A percentile compares a stretch with the other conserved stretches of the same genome.
Evolutionary conservation across 306 rosid species (phyloP).

Genomic region (Casuarina glauca): DNA sequence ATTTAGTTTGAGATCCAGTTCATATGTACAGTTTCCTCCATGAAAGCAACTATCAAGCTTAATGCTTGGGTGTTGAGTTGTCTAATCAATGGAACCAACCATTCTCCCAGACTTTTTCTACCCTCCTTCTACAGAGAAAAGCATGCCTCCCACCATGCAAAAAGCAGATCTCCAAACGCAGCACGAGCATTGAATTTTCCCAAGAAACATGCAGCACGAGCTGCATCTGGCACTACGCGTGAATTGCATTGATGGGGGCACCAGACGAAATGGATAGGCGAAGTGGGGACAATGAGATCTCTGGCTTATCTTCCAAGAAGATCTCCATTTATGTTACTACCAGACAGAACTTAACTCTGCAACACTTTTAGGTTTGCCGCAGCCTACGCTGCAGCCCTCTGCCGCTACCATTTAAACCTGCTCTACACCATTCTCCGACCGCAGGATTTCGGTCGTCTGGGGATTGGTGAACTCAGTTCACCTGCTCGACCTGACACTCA

Average conservation of each 20-base stretch:
- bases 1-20: too few species aligned
- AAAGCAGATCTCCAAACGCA: neutral
- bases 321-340: constrained; percentile 22
- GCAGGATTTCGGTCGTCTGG: neutral
- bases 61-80: too few species aligned
- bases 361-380: constrained; percentile 7
- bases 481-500: too few species aligned
- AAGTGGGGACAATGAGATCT: constrained; percentile 55
- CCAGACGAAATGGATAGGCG: constrained; percentile 13
- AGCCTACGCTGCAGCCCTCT: neutral
- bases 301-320: constrained; percentile 35
- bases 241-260: constrained; percentile 19
- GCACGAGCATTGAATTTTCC: neutral
- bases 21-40: too few species aligned
- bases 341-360: neutral
- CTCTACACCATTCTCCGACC: neutral
- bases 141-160: neutral
- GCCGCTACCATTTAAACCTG: too few species aligned
- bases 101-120: too few species aligned
- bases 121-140: too few species aligned
- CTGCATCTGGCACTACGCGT: constrained; percentile 19
- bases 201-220: neutral
- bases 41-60: too few species aligned
- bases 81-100: too few species aligned
- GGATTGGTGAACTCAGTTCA: too few species aligned